phyloP scores from a whole-genome alignment of 2,329 filamentous ascomycete species.

The Aspergillus carbonarius region DNA sequence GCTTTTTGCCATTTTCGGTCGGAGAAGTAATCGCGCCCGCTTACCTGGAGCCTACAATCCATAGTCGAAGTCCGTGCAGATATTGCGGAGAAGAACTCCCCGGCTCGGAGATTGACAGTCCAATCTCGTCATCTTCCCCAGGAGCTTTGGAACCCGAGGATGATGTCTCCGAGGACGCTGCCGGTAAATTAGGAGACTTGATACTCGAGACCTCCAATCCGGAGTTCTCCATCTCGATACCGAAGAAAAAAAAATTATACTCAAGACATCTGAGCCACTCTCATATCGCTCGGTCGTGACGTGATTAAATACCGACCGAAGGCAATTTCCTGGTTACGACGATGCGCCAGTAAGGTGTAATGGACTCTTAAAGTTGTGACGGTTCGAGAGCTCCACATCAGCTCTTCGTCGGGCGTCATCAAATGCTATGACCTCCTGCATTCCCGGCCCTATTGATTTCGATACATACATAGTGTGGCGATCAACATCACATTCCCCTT shows the following conservation, averaged over 20 bases:
- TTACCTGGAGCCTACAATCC: slow-evolving; percentile 1
- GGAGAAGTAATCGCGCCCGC: neutral
- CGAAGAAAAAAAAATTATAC: neutral
- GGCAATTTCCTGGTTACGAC: too few species aligned
- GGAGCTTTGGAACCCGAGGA: neutral
- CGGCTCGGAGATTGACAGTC: neutral
- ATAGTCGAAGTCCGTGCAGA: slow-evolving; percentile 1
- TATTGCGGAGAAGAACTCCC: neutral
- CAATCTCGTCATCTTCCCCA: neutral
- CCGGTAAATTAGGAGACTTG: neutral
- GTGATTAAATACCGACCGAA: too few species aligned
- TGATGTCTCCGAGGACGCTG: neutral
- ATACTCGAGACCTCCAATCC: neutral
- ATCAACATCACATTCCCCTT: neutral
- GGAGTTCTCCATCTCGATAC: neutral
- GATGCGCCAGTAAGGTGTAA: too few species aligned
- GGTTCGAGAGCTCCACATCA: too few species aligned
- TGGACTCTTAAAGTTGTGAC: neutral
- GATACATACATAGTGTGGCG: neutral
- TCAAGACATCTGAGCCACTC: too few species aligned
- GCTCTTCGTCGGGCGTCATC: neutral
- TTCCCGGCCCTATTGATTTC: neutral
- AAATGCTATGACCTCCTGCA: neutral
- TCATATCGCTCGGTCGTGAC: too few species aligned
- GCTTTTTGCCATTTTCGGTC: neutral